A percentile compares a stretch with the other conserved stretches of the same genome.
Conservation (phyloP, 495 filamentous ascomycete species). For the Immersiella caudata region DNA sequence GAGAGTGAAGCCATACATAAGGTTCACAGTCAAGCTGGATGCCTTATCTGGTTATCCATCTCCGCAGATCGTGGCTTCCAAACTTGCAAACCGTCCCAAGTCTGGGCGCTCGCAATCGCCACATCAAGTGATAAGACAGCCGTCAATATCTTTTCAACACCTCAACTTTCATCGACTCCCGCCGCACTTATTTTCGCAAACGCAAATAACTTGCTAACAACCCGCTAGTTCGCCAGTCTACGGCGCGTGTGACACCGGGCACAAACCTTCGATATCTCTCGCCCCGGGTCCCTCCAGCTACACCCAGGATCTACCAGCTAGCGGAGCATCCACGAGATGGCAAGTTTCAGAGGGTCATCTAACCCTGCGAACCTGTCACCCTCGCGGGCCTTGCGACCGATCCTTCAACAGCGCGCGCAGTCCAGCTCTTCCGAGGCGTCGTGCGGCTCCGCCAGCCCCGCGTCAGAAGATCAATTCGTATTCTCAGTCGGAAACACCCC, state of each 20-base stretch:
- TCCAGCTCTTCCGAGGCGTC: conserved; percentile 44
- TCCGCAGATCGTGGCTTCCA: not conserved
- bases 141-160: not conserved
- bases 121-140: not conserved
- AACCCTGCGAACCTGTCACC: conserved; percentile 2
- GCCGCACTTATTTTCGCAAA: not conserved
- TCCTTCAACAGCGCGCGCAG: conserved; percentile 34
- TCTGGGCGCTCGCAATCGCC: not conserved
- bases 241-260: not conserved
- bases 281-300: not conserved
- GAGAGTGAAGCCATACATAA: not conserved
- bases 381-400: conserved; percentile 24
- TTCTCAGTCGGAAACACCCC: conserved; percentile 31
- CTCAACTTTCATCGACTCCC: not conserved
- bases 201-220: not conserved
- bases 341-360: conserved; percentile 2
- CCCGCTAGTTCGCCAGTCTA: not conserved
- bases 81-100: not conserved
- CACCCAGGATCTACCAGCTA: not conserved
- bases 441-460: conserved; percentile 25
- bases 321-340: not conserved
- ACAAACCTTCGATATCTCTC: not conserved
- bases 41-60: not conserved
- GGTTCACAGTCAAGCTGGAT: not conserved
- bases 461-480: conserved; percentile 31